Evolutionary conservation across 2,329 filamentous ascomycete genomes (phyloP).

Genomic region (Leptographium flavum): DNA sequence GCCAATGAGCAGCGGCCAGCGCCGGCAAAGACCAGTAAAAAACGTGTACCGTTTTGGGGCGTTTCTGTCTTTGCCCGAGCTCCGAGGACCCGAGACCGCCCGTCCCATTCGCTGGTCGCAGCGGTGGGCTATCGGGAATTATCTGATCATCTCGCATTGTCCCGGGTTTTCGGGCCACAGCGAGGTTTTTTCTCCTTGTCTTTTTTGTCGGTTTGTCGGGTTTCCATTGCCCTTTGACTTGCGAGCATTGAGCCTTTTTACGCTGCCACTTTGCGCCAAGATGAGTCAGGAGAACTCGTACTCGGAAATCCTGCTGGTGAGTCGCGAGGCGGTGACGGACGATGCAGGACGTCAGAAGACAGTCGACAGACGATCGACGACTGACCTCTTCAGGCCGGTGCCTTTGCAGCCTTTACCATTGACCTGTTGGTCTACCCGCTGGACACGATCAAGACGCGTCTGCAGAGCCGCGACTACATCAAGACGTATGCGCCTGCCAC

Average conservation of each 20-base stretch:
- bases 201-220: background rate
- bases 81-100: background rate
- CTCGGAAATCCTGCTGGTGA: conserved; percentile 1
- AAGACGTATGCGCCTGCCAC: conserved; percentile 29
- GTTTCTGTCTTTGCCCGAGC: background rate
- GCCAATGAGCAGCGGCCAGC: no score
- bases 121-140: background rate
- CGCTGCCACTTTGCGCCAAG: background rate
- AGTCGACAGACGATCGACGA: no score
- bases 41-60: no score
- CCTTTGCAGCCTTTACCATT: conserved; percentile 71
- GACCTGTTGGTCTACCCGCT: conserved; percentile 77
- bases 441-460: conserved; percentile 78
- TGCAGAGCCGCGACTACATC: conserved; percentile 65
- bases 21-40: no score
- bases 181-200: background rate
- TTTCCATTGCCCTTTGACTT: background rate
- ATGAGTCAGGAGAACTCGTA: conserved; percentile 1
- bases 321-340: background rate
- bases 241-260: no score
- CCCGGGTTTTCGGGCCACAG: background rate
- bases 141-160: background rate
- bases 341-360: no score
- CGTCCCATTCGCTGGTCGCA: background rate
- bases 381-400: conserved; percentile 49